Conservation (phyloP, 192 early-diverging fungal species). For the Backusella sp. region DNA sequence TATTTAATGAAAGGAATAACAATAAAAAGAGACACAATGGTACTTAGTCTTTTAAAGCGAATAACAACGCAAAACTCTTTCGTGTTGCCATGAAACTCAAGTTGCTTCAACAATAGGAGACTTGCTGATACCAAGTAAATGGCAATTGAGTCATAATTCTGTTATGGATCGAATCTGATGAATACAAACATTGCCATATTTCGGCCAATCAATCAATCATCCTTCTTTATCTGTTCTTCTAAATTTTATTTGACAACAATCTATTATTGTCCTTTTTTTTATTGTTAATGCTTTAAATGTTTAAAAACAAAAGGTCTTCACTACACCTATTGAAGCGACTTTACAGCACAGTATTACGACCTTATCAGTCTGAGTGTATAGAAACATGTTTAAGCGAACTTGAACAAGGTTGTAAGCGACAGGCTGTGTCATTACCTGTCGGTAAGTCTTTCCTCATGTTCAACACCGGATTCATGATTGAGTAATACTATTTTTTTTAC, state of each 20-base stretch:
- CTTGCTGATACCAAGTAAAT: too few species aligned
- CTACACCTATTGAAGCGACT: background rate
- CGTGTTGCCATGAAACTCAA: too few species aligned
- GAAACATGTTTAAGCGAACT: conserved; percentile 56
- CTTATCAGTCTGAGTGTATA: conserved; percentile 90
- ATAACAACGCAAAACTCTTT: too few species aligned
- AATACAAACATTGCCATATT: too few species aligned
- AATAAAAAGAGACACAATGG: too few species aligned
- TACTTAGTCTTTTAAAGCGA: too few species aligned
- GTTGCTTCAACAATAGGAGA: too few species aligned
- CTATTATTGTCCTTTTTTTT: background rate
- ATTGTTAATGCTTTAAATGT: background rate
- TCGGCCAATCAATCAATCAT: background rate
- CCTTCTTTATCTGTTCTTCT: background rate
- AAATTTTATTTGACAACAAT: background rate
- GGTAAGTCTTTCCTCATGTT: conserved; percentile 22
- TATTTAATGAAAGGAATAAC: too few species aligned
- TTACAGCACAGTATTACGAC: conserved; percentile 44
- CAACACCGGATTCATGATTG: background rate
- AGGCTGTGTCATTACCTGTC: conserved; percentile 78
- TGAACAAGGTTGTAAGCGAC: conserved; percentile 58
- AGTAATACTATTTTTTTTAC: background rate
- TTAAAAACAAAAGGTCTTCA: background rate
- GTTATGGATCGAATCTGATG: too few species aligned
- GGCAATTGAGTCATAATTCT: too few species aligned